Base-by-base conservation (phyloP, 2,329 filamentous ascomycete genomes). In the Tolypocladium inflatum region DNA sequence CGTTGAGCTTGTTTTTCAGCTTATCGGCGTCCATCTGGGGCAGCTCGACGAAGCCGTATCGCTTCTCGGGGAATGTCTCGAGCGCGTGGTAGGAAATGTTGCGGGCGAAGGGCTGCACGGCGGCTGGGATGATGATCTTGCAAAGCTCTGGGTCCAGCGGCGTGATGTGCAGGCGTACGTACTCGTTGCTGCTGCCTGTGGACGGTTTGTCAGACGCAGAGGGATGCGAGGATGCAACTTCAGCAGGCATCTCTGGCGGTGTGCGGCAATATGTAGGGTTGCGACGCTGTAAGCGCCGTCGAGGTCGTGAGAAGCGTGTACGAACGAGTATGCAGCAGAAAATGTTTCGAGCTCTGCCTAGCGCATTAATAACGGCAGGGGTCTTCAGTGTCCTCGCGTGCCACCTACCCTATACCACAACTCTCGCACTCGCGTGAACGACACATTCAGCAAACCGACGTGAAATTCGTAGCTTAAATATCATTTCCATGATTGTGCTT, bases 81-180 rank as follows among this genome's bases (percentile, higher is more conserved):
- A 97, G 76, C 6, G 79, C 78, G 73, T 97, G 93, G 74, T 88
- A 97, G n/a, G 92, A 96, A 56, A 97, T 83, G 69, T 91, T 90
- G 61, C 85, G 84, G 23, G 90, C 90, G 52, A 78, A 77, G 17
- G 84, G 78, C 41, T 85, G 82, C 17, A 90, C 69, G 1, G 87
- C 81, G 1, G 86, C 78, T 26, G 90, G 85, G 54, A 99, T 73
- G 60, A 95, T 83, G 54, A 87, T 78, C 58, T 83, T 80, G 58
- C 94, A 78, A 21, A 97, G 82, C 9, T 87, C 83, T 43, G 87
- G 78, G 66, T 87, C 91, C 64, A 99, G 82, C 54, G 94, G 94
- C 19, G 90, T 88, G 66, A 99, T 94, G 74, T 99, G 91, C 56
- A 99, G 82, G 54, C 74, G 68, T 11, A 67, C 68, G 43, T 66